A percentile compares a stretch with the other conserved stretches of the same genome.
Evolutionary conservation across 2,329 filamentous ascomycete species (phyloP).

Genomic region (Botrytis squamosa): DNA sequence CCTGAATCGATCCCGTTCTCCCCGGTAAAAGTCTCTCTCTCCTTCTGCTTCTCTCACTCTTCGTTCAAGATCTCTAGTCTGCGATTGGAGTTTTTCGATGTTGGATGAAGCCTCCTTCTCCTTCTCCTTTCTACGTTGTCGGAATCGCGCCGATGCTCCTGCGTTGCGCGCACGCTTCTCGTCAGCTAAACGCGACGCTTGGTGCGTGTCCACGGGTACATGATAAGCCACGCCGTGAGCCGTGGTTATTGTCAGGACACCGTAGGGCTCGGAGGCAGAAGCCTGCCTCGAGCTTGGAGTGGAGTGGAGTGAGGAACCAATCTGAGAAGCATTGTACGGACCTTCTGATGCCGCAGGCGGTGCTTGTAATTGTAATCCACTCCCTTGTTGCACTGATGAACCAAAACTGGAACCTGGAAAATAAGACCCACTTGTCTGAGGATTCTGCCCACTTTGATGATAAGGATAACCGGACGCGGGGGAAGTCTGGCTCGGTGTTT

Average conservation of each 20-base stretch:
- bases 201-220: slow-evolving; percentile 75
- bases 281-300: slow-evolving; percentile 37
- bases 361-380: slow-evolving; percentile 37
- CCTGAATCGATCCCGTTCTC: slow-evolving; percentile 69
- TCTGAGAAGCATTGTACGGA: slow-evolving; percentile 39
- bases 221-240: slow-evolving; percentile 52
- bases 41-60: slow-evolving; percentile 53
- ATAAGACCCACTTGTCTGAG: slow-evolving; percentile 32
- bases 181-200: slow-evolving; percentile 78
- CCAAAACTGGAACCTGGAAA: slow-evolving; percentile 37
- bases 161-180: slow-evolving; percentile 85
- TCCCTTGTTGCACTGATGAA: slow-evolving; percentile 33
- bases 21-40: slow-evolving; percentile 71
- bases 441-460: slow-evolving; percentile 32
- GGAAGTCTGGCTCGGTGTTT: slow-evolving; percentile 44
- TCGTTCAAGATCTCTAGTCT: slow-evolving; percentile 62
- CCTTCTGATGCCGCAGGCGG: slow-evolving; percentile 37
- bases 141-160: slow-evolving; percentile 78
- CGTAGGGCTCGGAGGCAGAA: slow-evolving; percentile 38
- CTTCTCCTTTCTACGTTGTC: slow-evolving; percentile 77
- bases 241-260: slow-evolving; percentile 43
- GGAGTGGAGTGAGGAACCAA: slow-evolving; percentile 35
- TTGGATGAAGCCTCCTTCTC: slow-evolving; percentile 70
- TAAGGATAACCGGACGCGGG: slow-evolving; percentile 36
- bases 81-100: slow-evolving; percentile 69